Base-by-base conservation (phyloP, 768 basidiomycete species). In the Boletus vinaceobasis region DNA sequence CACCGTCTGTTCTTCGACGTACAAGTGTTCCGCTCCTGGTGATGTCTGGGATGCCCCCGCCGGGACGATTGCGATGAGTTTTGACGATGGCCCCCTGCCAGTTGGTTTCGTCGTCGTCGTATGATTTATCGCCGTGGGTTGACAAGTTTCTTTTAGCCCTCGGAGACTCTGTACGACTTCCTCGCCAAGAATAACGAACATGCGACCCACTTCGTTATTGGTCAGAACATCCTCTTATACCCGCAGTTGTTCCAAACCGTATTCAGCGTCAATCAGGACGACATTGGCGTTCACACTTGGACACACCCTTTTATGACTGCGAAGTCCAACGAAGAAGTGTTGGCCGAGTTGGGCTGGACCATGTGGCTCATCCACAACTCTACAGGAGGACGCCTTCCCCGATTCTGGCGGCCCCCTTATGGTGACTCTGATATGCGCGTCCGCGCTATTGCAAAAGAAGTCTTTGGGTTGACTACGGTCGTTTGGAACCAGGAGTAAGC, bases 171-270 rank as follows among this genome's bases (percentile, higher is more conserved):
- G 19, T 81, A 89, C 63, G 62, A 79, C 7, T 95, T 92, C 68
- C 75, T 96, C 46, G 59, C 76, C 55, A 50, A 74, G n/a, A 79
- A 94, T 53, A 82, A 86, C 56, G 69, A 83, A 52, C 78, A 70
- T n/a, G 85, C 84, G 4, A 95, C 93, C 5, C 92, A 95, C 67
- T 96, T 95, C 70, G 82, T 93, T 77, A 95, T 97, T 59, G 94
- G 94, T 17, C 66, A 79, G 33, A 88, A 93, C 65, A 88, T 94
- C 54, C 61, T 88, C 27, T 48, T 65, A 39, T 74, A 88, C 64
- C 80, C 84, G 5, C 65, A 75, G 9, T 62, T 76, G 43, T 91
- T 93, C 70, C 58, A 73, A 53, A 63, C 65, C 10, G 84, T 84
- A 0, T 83, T 83, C 63, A 65, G 68, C 59, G 58, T 61, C 8